Evolutionary conservation across 208 protist genomes (phyloP), one percentile per base, ranked within the genome.

Genomic region (Kentomonas sorsogonicus): DNA sequence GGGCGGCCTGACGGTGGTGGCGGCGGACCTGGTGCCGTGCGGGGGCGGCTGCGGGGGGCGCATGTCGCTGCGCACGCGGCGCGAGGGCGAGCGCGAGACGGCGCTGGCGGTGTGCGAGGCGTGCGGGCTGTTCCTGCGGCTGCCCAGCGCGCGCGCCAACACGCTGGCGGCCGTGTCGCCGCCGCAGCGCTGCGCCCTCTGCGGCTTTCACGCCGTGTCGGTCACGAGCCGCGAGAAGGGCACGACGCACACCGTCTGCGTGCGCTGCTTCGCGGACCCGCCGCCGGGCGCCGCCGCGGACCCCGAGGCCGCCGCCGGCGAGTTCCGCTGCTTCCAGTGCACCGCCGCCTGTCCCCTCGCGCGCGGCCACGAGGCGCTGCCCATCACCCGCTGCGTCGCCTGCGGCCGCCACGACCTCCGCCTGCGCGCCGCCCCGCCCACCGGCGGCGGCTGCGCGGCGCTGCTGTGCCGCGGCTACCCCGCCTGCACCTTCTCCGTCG

Each of bases 261-360:
- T 79, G 23, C 47, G 74, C 65, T 95, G 89, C 48, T 93, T 93
- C 36, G 78, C 66, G 5, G 72, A 77, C 26, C 87, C 86, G 4
- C 87, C 85, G 25, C 23, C 27, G n/a, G 41, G n/a, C 7, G 50
- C n/a, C 25, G 15, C n/a, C 15, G 9, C 55, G 4, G 18, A 18
- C 31, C 57, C 62, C 10, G 75, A 83, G 43, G 45, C 79, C 34
- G 76, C 79, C 50, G 54, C 58, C 10, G 67, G 70, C 7, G 80
- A 90, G 53, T 90, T 91, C 52, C 84, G 83, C 59, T 94, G 87
- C 66, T 94, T 91, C 62, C 87, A 94, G 51, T 94, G 87, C 60
- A 61, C 72, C 36, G 79, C 80, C 13, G 66, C 83, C 61, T 94
- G 87, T 48, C 73, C 81, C 7, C 66, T 91, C 31, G 87, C 87